Conservation (phyloP, 169 alveolate genomes). For the Haemoproteus tartakovskyi region DNA sequence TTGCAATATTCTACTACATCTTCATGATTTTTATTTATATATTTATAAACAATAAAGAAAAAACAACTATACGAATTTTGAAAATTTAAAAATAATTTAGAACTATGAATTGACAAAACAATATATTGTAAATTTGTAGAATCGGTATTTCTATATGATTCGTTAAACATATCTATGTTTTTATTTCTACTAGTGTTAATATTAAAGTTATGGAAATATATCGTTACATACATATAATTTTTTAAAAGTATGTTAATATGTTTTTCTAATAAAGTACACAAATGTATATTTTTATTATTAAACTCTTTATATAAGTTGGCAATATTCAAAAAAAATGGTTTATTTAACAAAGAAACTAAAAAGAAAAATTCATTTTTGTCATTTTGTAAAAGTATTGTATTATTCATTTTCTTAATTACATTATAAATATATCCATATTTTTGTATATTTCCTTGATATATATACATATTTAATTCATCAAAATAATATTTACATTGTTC, state of each 20-base stretch:
- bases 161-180: conserved; percentile 44
- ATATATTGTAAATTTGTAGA: conserved; percentile 43
- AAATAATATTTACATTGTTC: conserved; percentile 39
- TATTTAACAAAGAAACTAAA: conserved; percentile 43
- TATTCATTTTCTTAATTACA: conserved; percentile 64
- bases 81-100: conserved; percentile 45
- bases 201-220: conserved; percentile 58
- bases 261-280: conserved; percentile 55
- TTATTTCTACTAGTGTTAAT: conserved; percentile 31
- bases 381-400: conserved; percentile 45
- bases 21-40: conserved; percentile 51
- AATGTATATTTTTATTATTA: conserved; percentile 51
- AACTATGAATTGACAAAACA: conserved; percentile 45
- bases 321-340: conserved; percentile 60
- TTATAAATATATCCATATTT: conserved; percentile 45
- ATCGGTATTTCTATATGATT: background rate
- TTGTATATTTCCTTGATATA: conserved; percentile 44
- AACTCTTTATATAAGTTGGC: conserved; percentile 61
- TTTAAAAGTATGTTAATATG: conserved; percentile 49
- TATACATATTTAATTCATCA: conserved; percentile 53
- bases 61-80: conserved; percentile 53
- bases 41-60: conserved; percentile 60
- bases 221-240: conserved; percentile 60
- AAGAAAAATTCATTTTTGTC: conserved; percentile 56
- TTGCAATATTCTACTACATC: conserved; percentile 61